Percentiles rank a stretch among this genome's conserved stretches.
Conservation (phyloP, 2,329 filamentous ascomycete species). For the Zasmidium cellare region DNA sequence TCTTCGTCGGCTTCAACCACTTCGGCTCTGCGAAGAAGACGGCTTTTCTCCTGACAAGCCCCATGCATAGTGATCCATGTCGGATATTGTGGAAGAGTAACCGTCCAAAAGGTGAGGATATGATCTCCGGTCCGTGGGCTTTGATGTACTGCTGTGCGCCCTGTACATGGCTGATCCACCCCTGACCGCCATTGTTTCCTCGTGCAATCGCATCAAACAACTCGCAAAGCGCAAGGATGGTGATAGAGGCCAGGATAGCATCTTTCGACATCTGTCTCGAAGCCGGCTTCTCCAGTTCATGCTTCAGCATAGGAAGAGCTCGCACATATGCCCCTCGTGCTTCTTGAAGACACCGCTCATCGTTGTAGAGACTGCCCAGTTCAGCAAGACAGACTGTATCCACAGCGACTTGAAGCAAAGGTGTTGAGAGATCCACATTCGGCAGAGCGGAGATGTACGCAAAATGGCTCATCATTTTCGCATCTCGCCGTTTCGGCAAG, state of each 20-base stretch:
- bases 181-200: background rate
- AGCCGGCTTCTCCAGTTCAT: background rate
- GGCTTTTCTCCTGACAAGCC: background rate
- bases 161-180: background rate
- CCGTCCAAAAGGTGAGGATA: background rate
- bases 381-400: background rate
- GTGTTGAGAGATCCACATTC: background rate
- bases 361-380: background rate
- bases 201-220: background rate
- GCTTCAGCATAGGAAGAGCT: background rate
- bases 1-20: background rate
- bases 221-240: background rate
- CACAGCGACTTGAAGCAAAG: background rate
- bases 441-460: background rate
- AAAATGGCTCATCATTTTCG: background rate
- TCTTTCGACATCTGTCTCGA: constrained; percentile 1
- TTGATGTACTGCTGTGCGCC: background rate
- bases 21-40: background rate
- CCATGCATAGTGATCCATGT: background rate
- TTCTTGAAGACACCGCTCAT: background rate
- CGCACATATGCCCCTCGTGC: background rate
- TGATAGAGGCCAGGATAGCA: background rate
- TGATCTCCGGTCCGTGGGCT: background rate
- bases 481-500: background rate
- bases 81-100: background rate